Conservation (phyloP, 1,139 yeast species). For the Candida sp. region DNA sequence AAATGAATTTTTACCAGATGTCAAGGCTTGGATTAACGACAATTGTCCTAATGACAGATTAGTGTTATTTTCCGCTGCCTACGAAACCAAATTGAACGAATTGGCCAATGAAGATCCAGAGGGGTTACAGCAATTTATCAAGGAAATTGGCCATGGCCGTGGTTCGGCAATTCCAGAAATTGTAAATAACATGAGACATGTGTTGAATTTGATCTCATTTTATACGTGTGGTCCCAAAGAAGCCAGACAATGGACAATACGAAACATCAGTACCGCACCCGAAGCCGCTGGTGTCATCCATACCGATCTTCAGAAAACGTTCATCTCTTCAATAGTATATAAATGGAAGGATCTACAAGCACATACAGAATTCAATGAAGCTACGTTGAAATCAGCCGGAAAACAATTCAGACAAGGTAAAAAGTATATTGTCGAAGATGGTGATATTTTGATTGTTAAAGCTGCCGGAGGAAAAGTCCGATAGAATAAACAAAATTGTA, state of each 20-base stretch:
- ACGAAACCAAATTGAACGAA: slow-evolving; percentile 44
- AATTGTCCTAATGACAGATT: slow-evolving; percentile 56
- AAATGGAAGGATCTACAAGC: slow-evolving; percentile 65
- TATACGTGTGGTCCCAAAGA: slow-evolving; percentile 86
- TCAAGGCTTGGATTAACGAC: slow-evolving; percentile 50
- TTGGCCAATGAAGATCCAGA: slow-evolving; percentile 16
- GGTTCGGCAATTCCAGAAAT: slow-evolving; percentile 43
- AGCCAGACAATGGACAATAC: slow-evolving; percentile 87
- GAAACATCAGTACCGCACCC: slow-evolving; percentile 83
- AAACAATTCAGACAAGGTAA: slow-evolving; percentile 64
- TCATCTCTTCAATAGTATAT: slow-evolving; percentile 83
- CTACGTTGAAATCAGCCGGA: slow-evolving; percentile 43
- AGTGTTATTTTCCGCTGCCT: slow-evolving; percentile 57
- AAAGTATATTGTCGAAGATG: slow-evolving; percentile 70
- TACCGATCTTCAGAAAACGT: slow-evolving; percentile 80
- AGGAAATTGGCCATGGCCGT: slow-evolving; percentile 6
- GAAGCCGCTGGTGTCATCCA: slow-evolving; percentile 90
- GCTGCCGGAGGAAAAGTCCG: slow-evolving; percentile 39
- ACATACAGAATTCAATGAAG: slow-evolving; percentile 39
- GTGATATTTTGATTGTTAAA: slow-evolving; percentile 69
- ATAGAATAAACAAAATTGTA: slow-evolving; percentile 5
- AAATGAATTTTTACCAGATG: slow-evolving; percentile 43
- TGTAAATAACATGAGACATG: slow-evolving; percentile 61
- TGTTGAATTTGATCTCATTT: slow-evolving; percentile 71
- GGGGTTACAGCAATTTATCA: slow-evolving; percentile 11